Evolutionary conservation across 2,329 filamentous ascomycete species (phyloP), one percentile per base, ranked within the genome.

Genomic region (Cephalotrichum gorgonifer): DNA sequence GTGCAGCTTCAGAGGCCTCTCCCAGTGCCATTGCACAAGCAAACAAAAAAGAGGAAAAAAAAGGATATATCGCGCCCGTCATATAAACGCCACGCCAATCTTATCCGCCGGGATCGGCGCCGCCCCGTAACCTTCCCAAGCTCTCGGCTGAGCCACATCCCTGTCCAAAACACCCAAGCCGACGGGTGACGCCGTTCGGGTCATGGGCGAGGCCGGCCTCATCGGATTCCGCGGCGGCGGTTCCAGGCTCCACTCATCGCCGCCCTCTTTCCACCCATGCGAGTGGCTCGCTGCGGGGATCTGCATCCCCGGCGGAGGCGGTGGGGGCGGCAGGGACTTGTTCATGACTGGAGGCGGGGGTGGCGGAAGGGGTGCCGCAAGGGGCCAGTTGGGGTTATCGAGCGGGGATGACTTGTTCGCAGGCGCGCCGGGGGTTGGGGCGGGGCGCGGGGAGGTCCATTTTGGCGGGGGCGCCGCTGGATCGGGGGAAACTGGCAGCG

Each of bases 311-410:
- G 41, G 41, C 7, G 26, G 41, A 43, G 41, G 43, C 25, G 45
- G 35, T 6, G 31, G n/a, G 8, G 45, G 45, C n/a, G 45, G 31
- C 33, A 38, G 39, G 6, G 39, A 27, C 22, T 26, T 47, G 9
- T 20, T 39, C 35, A n/a, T n/a, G n/a, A n/a, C n/a, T n/a, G 35
- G 35, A 5, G 45, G 45, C 31, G 39, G 33, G 15, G 45, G 45
- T 3, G 33, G 28, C 25, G 45, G 33, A 8, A 47, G 25, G 7
- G 45, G 45, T n/a, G 23, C 33, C 14, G 33, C 15, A 11, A 47
- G 31, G 6, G 45, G 45, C 45, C 45, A 47, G 25, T 47, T 47
- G 31, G 33, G 25, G 25, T 47, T 39, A n/a, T 38, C 39, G 12
- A 47, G 33, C 8, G 33, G 17, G 8, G n/a, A n/a, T n/a, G n/a